phyloP scores from a whole-genome alignment of 2,329 filamentous ascomycete genomes.

The Botrytis cinerea region DNA sequence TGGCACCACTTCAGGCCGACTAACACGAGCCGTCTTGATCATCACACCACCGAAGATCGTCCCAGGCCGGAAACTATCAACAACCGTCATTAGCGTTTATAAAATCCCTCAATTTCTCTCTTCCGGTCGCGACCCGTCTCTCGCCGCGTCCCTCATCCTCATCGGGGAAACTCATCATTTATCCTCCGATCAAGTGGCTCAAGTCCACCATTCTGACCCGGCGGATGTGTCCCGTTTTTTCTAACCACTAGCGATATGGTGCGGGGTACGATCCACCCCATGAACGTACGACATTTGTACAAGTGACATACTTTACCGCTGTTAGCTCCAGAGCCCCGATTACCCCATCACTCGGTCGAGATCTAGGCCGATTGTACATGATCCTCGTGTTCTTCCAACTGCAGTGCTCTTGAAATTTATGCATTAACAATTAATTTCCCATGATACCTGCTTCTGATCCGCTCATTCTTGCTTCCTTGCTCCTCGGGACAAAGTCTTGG shows the following conservation, averaged over 20 bases:
- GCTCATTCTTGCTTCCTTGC: not conserved
- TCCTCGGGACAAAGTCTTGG: not conserved
- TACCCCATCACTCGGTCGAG: constrained; percentile 17
- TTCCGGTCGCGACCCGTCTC: not conserved
- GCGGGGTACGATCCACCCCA: constrained; percentile 5
- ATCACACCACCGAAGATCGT: not conserved
- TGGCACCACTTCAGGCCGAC: not conserved
- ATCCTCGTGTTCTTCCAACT: not conserved
- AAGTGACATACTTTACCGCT: constrained; percentile 16
- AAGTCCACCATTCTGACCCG: not conserved
- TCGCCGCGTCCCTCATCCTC: not conserved
- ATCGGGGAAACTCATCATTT: not conserved
- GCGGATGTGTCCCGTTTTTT: not conserved
- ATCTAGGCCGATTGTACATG: constrained; percentile 18
- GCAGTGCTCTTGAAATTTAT: not conserved
- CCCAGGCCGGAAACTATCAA: not conserved
- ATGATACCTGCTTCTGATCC: not conserved
- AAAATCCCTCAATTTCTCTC: not conserved
- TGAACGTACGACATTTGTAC: not conserved
- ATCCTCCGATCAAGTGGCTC: constrained; percentile 1
- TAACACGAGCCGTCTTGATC: not conserved
- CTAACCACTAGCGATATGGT: not conserved
- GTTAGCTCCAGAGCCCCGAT: not conserved
- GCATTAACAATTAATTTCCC: not conserved
- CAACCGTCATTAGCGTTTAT: not conserved